A percentile compares a stretch with the other conserved stretches of the same genome.
Evolutionary conservation across 176 grass and related monocot genomes (phyloP).

Genomic region (Triticum dicoccoides): DNA sequence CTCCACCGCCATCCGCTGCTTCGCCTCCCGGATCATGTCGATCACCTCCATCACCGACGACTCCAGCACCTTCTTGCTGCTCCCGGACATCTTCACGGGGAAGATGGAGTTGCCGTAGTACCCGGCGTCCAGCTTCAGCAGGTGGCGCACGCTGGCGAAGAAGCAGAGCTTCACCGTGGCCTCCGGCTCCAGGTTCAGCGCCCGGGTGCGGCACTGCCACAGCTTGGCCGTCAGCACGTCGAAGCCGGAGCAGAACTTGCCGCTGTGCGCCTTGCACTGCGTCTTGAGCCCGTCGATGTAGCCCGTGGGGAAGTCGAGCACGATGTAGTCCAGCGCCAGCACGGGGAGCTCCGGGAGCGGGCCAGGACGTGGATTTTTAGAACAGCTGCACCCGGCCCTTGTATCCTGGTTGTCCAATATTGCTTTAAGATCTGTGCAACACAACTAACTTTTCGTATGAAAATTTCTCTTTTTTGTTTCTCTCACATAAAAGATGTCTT

Average conservation of each 20-base stretch:
- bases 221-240: conserved; percentile 58
- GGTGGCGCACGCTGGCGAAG: conserved; percentile 54
- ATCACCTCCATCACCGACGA: conserved; percentile 51
- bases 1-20: conserved; percentile 47
- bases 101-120: conserved; percentile 85
- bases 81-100: conserved; percentile 42
- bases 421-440: too few species aligned
- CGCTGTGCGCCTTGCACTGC: conserved; percentile 52
- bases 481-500: too few species aligned
- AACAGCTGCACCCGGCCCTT: too few species aligned
- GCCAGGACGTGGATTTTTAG: too few species aligned
- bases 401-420: too few species aligned
- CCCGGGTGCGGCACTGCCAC: conserved; percentile 58
- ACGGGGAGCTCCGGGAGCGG: conserved; percentile 40
- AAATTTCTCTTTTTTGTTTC: too few species aligned
- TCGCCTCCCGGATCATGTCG: conserved; percentile 54
- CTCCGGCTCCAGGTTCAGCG: conserved; percentile 30
- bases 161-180: conserved; percentile 55
- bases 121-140: conserved; percentile 43
- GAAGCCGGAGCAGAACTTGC: conserved; percentile 66
- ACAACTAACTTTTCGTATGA: too few species aligned
- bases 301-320: conserved; percentile 43
- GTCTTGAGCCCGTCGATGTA: conserved; percentile 53
- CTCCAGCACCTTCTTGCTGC: conserved; percentile 2
- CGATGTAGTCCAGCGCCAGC: conserved; percentile 41